phyloP scores from a whole-genome alignment of 2,329 filamentous ascomycete genomes.

The Cadophora sp. region DNA sequence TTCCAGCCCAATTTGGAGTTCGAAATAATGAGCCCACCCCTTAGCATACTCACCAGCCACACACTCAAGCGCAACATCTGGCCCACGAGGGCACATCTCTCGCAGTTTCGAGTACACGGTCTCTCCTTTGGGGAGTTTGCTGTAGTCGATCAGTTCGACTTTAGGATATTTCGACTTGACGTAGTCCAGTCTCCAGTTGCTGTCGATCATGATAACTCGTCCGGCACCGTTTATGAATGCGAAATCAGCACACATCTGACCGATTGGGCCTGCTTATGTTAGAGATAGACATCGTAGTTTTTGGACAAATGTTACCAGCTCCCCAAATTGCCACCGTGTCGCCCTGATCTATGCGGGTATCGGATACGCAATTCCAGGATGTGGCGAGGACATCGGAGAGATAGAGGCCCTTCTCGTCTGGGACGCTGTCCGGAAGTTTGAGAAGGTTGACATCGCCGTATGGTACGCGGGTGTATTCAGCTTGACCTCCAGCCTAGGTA shows the following conservation, averaged over 20 bases:
- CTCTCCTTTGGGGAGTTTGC: constrained; percentile 62
- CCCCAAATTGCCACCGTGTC: constrained; percentile 85
- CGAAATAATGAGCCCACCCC: constrained; percentile 64
- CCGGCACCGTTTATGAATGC: constrained; percentile 75
- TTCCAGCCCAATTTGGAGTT: constrained; percentile 70
- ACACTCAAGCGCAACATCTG: constrained; percentile 77
- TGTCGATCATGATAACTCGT: constrained; percentile 81
- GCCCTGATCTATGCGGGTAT: constrained; percentile 79
- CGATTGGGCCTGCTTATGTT: constrained; percentile 66
- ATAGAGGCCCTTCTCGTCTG: constrained; percentile 81
- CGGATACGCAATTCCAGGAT: constrained; percentile 81
- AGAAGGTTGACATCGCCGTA: constrained; percentile 82
- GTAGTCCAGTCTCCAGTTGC: constrained; percentile 72
- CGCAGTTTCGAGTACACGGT: constrained; percentile 77
- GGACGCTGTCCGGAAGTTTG: constrained; percentile 77
- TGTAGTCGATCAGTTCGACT: constrained; percentile 74
- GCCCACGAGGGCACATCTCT: constrained; percentile 75
- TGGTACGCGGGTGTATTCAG: constrained; percentile 85
- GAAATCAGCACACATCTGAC: constrained; percentile 83
- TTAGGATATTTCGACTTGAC: constrained; percentile 69
- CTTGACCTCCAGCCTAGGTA: constrained; percentile 69
- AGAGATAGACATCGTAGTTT: not conserved
- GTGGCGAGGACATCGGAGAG: constrained; percentile 83
- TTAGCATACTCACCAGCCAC: constrained; percentile 67
- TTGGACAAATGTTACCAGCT: constrained; percentile 48